phyloP scores from a whole-genome alignment of 495 filamentous ascomycete genomes.

The Penicillium steckii region DNA sequence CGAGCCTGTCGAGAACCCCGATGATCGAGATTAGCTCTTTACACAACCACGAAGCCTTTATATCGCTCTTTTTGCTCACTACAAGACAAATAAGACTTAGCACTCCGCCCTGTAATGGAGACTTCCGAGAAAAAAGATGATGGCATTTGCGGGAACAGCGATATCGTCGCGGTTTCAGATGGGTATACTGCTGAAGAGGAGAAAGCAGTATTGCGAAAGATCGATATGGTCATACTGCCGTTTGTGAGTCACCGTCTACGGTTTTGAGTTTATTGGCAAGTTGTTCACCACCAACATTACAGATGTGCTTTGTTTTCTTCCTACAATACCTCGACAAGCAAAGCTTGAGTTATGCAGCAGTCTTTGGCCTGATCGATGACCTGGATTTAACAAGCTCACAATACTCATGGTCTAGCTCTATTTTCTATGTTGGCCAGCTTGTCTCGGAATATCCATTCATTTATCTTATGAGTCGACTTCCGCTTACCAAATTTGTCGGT shows the following conservation, averaged over 20 bases:
- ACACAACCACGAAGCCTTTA: no score
- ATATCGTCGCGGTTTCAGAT: constrained; percentile 21
- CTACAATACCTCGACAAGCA: constrained; percentile 52
- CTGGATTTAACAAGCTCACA: constrained; percentile 48
- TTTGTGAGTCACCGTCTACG: constrained; percentile 27
- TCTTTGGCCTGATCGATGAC: constrained; percentile 55
- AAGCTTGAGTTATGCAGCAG: constrained; percentile 53
- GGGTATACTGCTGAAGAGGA: constrained; percentile 40
- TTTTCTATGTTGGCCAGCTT: constrained; percentile 50
- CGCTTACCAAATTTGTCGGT: constrained; percentile 38
- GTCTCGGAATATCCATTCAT: constrained; percentile 47
- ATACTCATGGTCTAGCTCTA: constrained; percentile 51
- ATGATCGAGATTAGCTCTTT: no score
- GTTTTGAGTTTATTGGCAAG: background rate
- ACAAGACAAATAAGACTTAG: background rate
- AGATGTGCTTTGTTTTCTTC: constrained; percentile 35
- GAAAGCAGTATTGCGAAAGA: constrained; percentile 44
- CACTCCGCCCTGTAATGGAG: constrained; percentile 3
- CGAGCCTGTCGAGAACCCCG: no score
- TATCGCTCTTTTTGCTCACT: background rate
- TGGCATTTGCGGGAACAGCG: background rate
- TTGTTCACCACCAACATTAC: background rate
- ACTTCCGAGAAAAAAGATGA: constrained; percentile 6
- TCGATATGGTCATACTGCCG: constrained; percentile 42
- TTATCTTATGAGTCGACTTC: constrained; percentile 56